These are phyloP conservation scores for Aspergillus sp. DNA, from an alignment of 2,329 filamentous ascomycete genomes.

Conservation along the genomic window DNA sequence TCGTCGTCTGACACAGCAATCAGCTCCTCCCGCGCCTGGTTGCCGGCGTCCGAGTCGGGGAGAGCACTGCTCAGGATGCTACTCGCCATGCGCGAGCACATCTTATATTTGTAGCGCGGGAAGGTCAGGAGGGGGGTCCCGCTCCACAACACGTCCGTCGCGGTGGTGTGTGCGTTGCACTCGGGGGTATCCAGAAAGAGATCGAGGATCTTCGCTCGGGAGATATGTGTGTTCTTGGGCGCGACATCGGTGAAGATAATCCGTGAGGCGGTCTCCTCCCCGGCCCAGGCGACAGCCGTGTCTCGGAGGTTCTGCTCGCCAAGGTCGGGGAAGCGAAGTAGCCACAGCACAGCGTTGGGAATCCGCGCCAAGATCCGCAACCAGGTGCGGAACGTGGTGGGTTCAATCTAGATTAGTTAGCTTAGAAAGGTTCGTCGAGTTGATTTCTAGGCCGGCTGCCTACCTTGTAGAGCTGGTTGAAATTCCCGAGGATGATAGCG, in stretches of 20 bases:
- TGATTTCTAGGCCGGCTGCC: neutral
- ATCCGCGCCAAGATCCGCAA: slow-evolving; percentile 81
- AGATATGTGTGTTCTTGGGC: slow-evolving; percentile 90
- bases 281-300: slow-evolving; percentile 81
- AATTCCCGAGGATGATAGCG: slow-evolving; percentile 90
- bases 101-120: slow-evolving; percentile 92
- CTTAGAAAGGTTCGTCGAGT: neutral
- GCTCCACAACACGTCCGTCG: slow-evolving; percentile 93
- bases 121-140: slow-evolving; percentile 89
- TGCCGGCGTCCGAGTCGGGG: slow-evolving; percentile 68
- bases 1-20: slow-evolving; percentile 75
- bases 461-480: slow-evolving; percentile 98
- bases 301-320: slow-evolving; percentile 81
- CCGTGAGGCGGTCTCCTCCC: slow-evolving; percentile 76
- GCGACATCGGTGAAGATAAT: slow-evolving; percentile 96
- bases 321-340: slow-evolving; percentile 92
- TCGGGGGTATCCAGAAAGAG: slow-evolving; percentile 96
- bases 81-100: slow-evolving; percentile 97
- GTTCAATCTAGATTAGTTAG: slow-evolving; percentile 70
- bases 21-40: slow-evolving; percentile 67
- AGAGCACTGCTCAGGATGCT: slow-evolving; percentile 89
- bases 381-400: slow-evolving; percentile 94
- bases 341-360: slow-evolving; percentile 88
- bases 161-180: slow-evolving; percentile 97
- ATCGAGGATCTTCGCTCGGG: slow-evolving; percentile 86